phyloP scores from a whole-genome alignment of 2,329 filamentous ascomycete genomes.

The Apiospora arundinis region DNA sequence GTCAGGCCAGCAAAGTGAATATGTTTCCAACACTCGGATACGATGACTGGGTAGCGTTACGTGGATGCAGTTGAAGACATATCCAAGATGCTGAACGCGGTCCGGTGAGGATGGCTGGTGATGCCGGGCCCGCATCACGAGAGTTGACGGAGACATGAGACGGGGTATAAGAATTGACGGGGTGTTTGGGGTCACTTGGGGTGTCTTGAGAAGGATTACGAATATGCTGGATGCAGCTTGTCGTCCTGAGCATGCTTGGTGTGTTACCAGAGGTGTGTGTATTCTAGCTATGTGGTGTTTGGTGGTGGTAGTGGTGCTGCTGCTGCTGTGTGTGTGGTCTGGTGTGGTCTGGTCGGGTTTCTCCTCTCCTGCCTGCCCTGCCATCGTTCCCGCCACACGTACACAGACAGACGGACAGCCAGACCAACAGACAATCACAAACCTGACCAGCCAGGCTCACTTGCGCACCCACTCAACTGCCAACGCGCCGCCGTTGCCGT shows the following conservation, averaged over 20 bases:
- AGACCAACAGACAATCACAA: background rate
- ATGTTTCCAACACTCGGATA: background rate
- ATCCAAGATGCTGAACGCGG: background rate
- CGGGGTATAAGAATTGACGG: background rate
- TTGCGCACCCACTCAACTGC: slow-evolving; percentile 18
- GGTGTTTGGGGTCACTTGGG: background rate
- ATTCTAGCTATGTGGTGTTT: slow-evolving; percentile 5
- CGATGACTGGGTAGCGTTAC: background rate
- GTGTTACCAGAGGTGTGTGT: background rate
- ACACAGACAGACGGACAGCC: background rate
- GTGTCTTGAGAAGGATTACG: background rate
- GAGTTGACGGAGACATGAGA: background rate
- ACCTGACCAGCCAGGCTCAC: slow-evolving; percentile 1
- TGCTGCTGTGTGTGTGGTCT: background rate
- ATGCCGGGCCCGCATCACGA: background rate
- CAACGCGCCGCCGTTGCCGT: slow-evolving; percentile 12
- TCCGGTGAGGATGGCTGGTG: background rate
- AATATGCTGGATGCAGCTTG: background rate
- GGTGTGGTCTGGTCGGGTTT: slow-evolving; percentile 1
- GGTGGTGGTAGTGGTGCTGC: background rate
- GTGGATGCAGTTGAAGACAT: background rate
- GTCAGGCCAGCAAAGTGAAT: background rate
- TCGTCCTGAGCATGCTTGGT: background rate
- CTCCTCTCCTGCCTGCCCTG: background rate
- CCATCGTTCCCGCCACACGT: slow-evolving; percentile 11